Conservation (phyloP, 2,329 filamentous ascomycete species). For the Fusarium robinianum region DNA sequence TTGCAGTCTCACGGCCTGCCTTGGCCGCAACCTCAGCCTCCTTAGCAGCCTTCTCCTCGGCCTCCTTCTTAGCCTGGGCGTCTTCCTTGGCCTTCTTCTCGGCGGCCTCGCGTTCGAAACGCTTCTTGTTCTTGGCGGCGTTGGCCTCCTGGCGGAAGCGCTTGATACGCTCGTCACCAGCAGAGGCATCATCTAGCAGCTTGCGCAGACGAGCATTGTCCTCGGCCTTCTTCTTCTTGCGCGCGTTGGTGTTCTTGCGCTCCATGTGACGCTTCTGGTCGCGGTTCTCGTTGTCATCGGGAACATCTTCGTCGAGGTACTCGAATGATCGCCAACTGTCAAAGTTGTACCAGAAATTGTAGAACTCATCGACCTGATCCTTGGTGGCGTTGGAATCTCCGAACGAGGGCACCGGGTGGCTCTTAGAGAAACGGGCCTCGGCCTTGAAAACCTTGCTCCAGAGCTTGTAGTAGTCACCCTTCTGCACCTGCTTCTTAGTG, state of each 20-base stretch:
- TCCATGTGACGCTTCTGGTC: conserved; percentile 99
- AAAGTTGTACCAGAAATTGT: conserved; percentile 99
- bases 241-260: conserved; percentile 95
- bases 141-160: conserved; percentile 90
- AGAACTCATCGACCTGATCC: conserved; percentile 92
- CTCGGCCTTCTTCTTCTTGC: conserved; percentile 99
- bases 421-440: conserved; percentile 90
- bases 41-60: conserved; percentile 76
- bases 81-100: conserved; percentile 88
- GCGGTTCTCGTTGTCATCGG: conserved; percentile 97
- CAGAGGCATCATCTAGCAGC: conserved; percentile 83
- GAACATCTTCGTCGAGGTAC: conserved; percentile 98
- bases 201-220: conserved; percentile 90
- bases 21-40: conserved; percentile 89
- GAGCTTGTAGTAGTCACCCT: conserved; percentile 92
- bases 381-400: conserved; percentile 83
- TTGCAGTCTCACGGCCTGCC: conserved; percentile 76
- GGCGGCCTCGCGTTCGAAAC: conserved; percentile 85
- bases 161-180: conserved; percentile 94
- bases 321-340: conserved; percentile 98
- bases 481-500: conserved; percentile 84
- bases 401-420: conserved; percentile 83
- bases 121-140: conserved; percentile 96
- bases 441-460: conserved; percentile 90
- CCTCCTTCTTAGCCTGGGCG: conserved; percentile 79